Base-by-base conservation (phyloP, 2,329 filamentous ascomycete genomes). In the Colletotrichum viniferum region DNA sequence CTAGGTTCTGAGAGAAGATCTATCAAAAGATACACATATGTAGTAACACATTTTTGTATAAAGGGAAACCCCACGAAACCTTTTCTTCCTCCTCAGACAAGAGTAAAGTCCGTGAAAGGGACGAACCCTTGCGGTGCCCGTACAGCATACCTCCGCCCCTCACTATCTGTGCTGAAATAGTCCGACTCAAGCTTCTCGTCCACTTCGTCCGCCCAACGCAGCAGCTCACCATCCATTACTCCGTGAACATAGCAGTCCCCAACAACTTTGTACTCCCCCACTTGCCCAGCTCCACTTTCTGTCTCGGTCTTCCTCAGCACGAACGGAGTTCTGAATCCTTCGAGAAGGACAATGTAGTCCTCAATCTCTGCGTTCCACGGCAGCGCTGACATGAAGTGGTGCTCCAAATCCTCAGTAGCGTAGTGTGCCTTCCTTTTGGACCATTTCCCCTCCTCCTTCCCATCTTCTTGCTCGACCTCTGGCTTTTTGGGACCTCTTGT, bases 291-390 rank as follows among this genome's bases (percentile, higher is more conserved):
- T 1, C 5, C 13, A 7, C 16, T 13, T 5, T 55, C 36, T 4
- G 65, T 73, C 1, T 65, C 65, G 30, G 61, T 63, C 62, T 43
- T 77, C 12, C 83, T 78, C 6, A 85, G 71, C 32, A 83, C 64
- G 28, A 83, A 84, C 8, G 83, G 83, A 2, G 81, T 81, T 60
- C 73, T 81, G 0, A 83, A 83, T 4, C 84, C 84, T 26, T 82
- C 79, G 14, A 85, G 60, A 36, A 85, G 77, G 16, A 78, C 82
- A 12, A 85, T 76, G 2, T 79, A 77, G 69, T 85, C 83, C 3
- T 74, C 62, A 7, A 52, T 28, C 63, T 75, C 62, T 13, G 63
- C 69, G 24, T 71, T 62, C 72, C 72, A 71, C 4, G 67, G 61
- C 12, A 74, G 18, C 14, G 61, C 62, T 13, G 34, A 52, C 36